These are phyloP conservation scores for Gossypium australe DNA, from an alignment of 345 rosid species.

Conservation along the genomic window DNA sequence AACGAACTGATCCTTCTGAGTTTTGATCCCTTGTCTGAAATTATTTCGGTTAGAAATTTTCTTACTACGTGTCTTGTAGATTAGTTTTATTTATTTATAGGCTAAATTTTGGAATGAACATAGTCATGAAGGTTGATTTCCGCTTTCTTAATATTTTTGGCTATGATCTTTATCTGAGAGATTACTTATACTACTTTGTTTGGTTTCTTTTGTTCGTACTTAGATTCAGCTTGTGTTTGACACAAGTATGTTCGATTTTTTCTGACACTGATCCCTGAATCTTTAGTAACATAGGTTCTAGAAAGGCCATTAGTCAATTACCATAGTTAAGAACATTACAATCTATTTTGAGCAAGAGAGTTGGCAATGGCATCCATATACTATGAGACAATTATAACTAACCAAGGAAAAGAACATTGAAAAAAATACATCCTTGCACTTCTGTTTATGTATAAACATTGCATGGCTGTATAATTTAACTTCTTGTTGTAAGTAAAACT, in stretches of 20 bases:
- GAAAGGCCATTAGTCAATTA: neutral
- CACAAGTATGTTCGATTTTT: too few relatives aligned
- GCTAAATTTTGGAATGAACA: neutral
- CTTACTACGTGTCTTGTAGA: neutral
- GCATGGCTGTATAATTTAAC: neutral
- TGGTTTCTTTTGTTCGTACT: neutral
- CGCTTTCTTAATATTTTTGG: neutral
- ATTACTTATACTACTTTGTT: neutral
- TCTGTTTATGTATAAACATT: neutral
- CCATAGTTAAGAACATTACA: neutral
- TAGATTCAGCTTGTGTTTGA: too few relatives aligned
- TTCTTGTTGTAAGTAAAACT: neutral
- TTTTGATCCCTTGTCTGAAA: neutral
- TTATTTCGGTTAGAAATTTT: neutral
- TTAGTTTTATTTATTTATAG: neutral
- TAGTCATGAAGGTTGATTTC: neutral
- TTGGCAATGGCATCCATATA: neutral
- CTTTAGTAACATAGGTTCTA: neutral
- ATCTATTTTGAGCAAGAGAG: neutral
- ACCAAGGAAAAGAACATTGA: neutral
- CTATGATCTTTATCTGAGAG: neutral
- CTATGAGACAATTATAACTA: neutral
- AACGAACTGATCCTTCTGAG: neutral
- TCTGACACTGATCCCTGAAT: too few relatives aligned
- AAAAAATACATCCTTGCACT: neutral